Conservation (phyloP, 163 green algal species). For the Volvox carteri region DNA sequence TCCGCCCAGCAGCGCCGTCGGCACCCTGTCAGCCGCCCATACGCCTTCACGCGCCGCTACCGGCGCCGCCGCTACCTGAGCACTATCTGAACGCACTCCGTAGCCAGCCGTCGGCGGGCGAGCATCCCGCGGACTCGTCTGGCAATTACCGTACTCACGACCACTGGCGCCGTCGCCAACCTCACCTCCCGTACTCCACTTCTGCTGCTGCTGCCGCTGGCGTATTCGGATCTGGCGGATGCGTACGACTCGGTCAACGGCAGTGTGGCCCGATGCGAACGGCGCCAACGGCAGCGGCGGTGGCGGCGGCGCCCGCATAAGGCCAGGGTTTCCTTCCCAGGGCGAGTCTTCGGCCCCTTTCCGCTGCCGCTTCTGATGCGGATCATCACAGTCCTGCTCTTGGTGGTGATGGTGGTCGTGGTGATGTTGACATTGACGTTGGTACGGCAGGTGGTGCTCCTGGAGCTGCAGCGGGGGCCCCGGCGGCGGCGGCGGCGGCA, state of each 20-base stretch:
- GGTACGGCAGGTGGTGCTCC: background rate
- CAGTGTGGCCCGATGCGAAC: conserved; percentile 16
- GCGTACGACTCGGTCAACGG: conserved; percentile 38
- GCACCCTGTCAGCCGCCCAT: background rate
- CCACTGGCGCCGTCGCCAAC: background rate
- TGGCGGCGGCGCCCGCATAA: background rate
- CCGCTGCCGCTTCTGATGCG: background rate
- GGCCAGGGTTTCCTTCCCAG: background rate
- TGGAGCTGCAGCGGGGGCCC: background rate
- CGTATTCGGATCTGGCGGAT: conserved; percentile 37
- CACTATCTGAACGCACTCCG: background rate
- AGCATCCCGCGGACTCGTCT: background rate
- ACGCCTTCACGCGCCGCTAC: background rate
- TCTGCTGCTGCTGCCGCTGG: background rate
- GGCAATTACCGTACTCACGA: background rate
- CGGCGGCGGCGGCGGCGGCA: background rate
- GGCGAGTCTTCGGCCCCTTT: background rate
- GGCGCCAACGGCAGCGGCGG: background rate
- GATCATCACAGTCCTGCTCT: background rate
- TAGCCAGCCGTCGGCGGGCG: background rate
- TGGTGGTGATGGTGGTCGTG: background rate
- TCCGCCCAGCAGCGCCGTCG: background rate
- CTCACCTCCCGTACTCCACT: background rate
- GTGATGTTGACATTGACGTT: background rate
- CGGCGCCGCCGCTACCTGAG: background rate